These are phyloP conservation scores for Calcarisporium arbuscula DNA, from an alignment of 2,329 filamentous ascomycete genomes.

Conservation along the genomic window DNA sequence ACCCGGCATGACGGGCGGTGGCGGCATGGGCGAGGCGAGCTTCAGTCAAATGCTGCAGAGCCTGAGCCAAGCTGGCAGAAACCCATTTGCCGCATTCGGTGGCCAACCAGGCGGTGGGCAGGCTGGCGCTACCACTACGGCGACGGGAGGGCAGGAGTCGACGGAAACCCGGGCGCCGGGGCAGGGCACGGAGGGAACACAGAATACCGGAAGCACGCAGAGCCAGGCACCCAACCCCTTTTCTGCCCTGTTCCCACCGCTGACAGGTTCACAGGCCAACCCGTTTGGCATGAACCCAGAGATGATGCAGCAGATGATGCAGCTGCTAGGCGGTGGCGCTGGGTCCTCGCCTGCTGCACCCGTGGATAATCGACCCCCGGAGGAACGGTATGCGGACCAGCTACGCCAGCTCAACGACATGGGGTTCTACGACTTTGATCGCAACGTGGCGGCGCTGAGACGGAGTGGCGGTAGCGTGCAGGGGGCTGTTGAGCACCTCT, in stretches of 20 bases:
- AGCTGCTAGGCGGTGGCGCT: slow-evolving; percentile 33
- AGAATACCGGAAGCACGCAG: slow-evolving; percentile 16
- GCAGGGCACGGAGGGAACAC: slow-evolving; percentile 10
- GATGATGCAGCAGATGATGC: slow-evolving; percentile 47
- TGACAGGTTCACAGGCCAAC: slow-evolving; percentile 25
- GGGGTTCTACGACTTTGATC: slow-evolving; percentile 96
- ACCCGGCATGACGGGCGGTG: slow-evolving; percentile 16
- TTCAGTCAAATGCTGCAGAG: slow-evolving; percentile 22
- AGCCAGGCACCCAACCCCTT: slow-evolving; percentile 56
- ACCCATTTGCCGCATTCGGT: slow-evolving; percentile 26
- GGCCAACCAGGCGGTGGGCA: slow-evolving; percentile 12
- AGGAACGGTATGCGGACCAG: slow-evolving; percentile 88
- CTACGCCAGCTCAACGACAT: slow-evolving; percentile 94
- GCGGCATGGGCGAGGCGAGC: slow-evolving; percentile 12
- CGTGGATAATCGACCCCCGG: slow-evolving; percentile 78
- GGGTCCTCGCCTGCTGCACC: slow-evolving; percentile 46
- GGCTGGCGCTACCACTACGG: slow-evolving; percentile 22
- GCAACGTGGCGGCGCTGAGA: slow-evolving; percentile 82
- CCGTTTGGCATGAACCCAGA: slow-evolving; percentile 48
- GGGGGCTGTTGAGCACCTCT: slow-evolving; percentile 74
- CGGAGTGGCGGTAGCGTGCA: slow-evolving; percentile 90
- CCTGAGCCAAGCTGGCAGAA: slow-evolving; percentile 22
- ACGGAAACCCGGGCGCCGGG: slow-evolving; percentile 16
- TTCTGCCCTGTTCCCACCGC: slow-evolving; percentile 51
- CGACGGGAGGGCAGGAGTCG: slow-evolving; percentile 18